Base-by-base conservation (phyloP, 2,329 filamentous ascomycete species). In the Alternaria alternata region DNA sequence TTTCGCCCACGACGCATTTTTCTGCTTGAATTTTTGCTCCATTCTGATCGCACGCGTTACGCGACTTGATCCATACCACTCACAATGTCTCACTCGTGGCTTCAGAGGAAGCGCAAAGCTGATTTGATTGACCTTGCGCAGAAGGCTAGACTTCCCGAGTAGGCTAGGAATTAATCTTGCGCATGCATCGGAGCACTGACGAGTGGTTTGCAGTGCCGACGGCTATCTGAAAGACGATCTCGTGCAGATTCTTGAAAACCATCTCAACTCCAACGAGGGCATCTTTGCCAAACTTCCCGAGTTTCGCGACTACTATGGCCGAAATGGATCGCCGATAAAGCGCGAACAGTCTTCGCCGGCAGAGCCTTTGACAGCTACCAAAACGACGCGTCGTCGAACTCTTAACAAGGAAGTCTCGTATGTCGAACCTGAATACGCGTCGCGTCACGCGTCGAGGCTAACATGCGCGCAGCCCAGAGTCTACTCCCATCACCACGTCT, bases 91-190 rank as follows among this genome's bases (percentile, higher is more conserved):
- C 64, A 88, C 63, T 87, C 88, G 70, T 96, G 91, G 88, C 85
- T 97, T 76, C 87, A 89, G 79, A 86, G 86, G 78, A 91, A 95
- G 85, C 90, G 91, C 83, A 96, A 96, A 85, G 85, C 84, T 70
- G 92, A 94, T 66, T 86, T 97, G 57, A 79, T 88, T 70, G 89
- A 91, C 64, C 84, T 96, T 63, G 92, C 92, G 61, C 87, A 91
- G 67, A 81, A 84, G 47, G 85, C 91, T 63, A 90, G 90, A 59
- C 82, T 94, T 55, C 85, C 87, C 75, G 86, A 91, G 93, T 96
- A 87, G 43, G 59, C 51, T 51, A 44, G 63, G 36, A 49, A 59
- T 34, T 5, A 18, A 42, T 47, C 46, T 14, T 46, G 56, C 42
- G 51, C 28, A 42, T 51, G 24, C 14, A 41, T 26, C 22, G 18